phyloP scores from a whole-genome alignment of 139 green algal species.

The Ettlia oleoabundans region DNA sequence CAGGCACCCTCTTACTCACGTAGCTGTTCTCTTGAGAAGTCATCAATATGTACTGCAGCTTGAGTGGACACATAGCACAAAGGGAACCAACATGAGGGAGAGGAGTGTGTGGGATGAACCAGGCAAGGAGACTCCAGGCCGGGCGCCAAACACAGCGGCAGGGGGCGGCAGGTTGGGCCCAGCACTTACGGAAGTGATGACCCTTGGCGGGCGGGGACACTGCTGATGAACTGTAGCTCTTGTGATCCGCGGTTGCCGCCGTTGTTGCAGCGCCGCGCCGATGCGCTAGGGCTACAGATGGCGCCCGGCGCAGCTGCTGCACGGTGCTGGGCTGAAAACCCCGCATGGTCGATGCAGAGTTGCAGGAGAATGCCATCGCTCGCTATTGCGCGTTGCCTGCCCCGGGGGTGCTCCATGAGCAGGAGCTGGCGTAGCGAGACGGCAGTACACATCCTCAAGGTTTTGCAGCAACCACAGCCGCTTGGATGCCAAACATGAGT shows the following conservation, averaged over 20 bases:
- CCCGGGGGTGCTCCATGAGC: no score
- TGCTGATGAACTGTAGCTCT: no score
- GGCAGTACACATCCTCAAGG: no score
- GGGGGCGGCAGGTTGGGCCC: not conserved
- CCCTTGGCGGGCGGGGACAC: not conserved
- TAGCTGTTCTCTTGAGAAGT: conserved; percentile 92
- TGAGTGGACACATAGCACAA: no score
- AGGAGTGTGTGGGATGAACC: conserved; percentile 23
- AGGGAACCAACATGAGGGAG: conserved; percentile 40
- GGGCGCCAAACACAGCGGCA: not conserved
- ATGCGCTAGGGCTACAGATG: not conserved
- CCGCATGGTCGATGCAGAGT: not conserved
- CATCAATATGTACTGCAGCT: conserved; percentile 98
- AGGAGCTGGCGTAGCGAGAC: no score
- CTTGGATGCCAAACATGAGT: no score
- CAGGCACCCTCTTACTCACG: no score
- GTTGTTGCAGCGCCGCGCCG: not conserved
- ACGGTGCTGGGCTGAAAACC: not conserved
- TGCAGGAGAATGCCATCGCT: not conserved
- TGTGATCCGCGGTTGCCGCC: no score
- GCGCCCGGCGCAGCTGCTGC: not conserved
- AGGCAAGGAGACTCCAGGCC: not conserved
- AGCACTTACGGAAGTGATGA: not conserved
- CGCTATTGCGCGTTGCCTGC: no score
- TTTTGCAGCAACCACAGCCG: no score